phyloP scores from a whole-genome alignment of 2,329 filamentous ascomycete species.

The Sordariomycetes sp. region DNA sequence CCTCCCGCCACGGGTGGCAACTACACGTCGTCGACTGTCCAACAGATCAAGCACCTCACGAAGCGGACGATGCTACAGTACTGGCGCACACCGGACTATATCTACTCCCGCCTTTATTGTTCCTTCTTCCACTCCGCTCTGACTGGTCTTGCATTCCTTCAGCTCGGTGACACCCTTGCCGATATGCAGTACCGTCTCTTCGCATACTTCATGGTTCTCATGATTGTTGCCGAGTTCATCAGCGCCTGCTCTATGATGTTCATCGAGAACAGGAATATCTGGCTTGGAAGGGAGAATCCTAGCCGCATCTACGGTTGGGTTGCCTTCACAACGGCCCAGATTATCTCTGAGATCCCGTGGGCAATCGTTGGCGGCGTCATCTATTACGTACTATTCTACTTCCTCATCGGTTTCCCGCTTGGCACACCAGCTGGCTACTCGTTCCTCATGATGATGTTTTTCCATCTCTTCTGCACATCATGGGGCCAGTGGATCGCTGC shows the following conservation, averaged over 20 bases:
- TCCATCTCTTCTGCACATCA: slow-evolving; percentile 62
- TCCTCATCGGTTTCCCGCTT: slow-evolving; percentile 54
- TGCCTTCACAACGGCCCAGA: slow-evolving; percentile 61
- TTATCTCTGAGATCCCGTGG: slow-evolving; percentile 60
- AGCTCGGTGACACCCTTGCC: slow-evolving; percentile 38
- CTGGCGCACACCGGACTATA: slow-evolving; percentile 64
- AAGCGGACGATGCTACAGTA: slow-evolving; percentile 59
- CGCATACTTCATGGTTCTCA: background rate
- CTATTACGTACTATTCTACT: slow-evolving; percentile 71
- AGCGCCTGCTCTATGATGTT: slow-evolving; percentile 69
- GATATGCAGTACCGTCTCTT: background rate
- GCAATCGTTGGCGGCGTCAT: slow-evolving; percentile 50
- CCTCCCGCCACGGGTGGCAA: background rate
- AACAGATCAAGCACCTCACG: slow-evolving; percentile 52
- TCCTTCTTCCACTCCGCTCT: slow-evolving; percentile 57
- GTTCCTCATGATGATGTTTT: slow-evolving; percentile 66
- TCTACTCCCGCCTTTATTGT: slow-evolving; percentile 31
- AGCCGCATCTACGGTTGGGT: slow-evolving; percentile 67
- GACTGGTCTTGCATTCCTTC: slow-evolving; percentile 69
- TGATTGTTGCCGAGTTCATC: slow-evolving; percentile 20
- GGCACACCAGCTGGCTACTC: slow-evolving; percentile 58
- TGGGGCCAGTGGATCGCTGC: slow-evolving; percentile 76
- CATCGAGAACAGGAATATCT: slow-evolving; percentile 58
- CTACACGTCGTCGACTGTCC: background rate
- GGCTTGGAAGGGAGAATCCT: slow-evolving; percentile 51